phyloP scores from a whole-genome alignment of 345 rosid species.

The Salix dunnii region DNA sequence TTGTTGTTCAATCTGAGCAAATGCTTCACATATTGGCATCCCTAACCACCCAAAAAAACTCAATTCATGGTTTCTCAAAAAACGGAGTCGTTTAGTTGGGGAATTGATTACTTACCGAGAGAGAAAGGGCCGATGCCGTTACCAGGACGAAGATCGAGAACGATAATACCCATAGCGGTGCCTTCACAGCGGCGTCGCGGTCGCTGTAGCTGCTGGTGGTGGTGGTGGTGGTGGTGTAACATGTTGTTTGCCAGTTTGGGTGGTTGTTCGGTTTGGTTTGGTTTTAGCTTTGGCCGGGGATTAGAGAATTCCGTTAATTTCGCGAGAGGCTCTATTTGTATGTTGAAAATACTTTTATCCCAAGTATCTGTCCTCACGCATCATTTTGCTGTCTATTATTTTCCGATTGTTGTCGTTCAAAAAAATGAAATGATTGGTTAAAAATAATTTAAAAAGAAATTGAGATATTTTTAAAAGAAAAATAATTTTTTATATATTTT shows the following conservation, averaged over 20 bases:
- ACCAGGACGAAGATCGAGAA: constrained; percentile 93
- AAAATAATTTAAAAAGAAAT: too few species aligned
- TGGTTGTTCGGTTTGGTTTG: background rate
- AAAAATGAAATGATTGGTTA: too few species aligned
- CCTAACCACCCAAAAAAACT: constrained; percentile 40
- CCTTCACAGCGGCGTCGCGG: constrained; percentile 85
- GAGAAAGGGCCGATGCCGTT: constrained; percentile 85
- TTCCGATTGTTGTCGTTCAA: too few species aligned
- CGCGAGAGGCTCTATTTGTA: background rate
- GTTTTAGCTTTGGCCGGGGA: background rate
- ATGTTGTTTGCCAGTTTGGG: background rate
- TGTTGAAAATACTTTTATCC: background rate
- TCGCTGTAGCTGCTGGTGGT: constrained; percentile 40
- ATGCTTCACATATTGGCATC: constrained; percentile 92
- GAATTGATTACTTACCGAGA: constrained; percentile 47
- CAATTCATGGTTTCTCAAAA: background rate
- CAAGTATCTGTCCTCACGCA: background rate
- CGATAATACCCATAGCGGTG: constrained; percentile 94
- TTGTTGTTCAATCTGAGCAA: constrained; percentile 86
- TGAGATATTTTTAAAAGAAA: too few species aligned
- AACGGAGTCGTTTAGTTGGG: background rate
- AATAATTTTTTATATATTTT: too few species aligned
- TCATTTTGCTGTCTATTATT: background rate
- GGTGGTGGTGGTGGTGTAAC: constrained; percentile 11
- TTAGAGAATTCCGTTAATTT: background rate